phyloP scores from a whole-genome alignment of 164 flowering plant species.

The Magnolia sinica region DNA sequence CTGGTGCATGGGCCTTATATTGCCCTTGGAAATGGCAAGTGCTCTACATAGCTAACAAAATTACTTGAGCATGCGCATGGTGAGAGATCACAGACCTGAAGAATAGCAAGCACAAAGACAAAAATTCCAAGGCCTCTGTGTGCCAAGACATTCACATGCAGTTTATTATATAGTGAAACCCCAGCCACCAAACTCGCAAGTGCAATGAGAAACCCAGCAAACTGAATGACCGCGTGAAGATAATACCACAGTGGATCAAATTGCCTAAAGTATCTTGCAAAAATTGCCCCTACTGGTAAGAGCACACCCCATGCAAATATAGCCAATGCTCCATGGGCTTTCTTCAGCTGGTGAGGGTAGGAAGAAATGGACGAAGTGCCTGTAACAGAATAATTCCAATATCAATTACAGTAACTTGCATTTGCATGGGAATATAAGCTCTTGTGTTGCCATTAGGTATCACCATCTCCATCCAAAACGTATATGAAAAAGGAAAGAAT shows the following conservation, averaged over 20 bases:
- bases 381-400: slow-evolving; percentile 6
- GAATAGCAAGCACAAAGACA: slow-evolving; percentile 50
- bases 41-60: neutral
- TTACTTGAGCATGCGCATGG: neutral
- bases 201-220: slow-evolving; percentile 58
- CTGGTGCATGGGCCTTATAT: no score
- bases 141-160: slow-evolving; percentile 30
- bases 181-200: slow-evolving; percentile 63
- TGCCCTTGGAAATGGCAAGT: neutral
- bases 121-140: slow-evolving; percentile 77
- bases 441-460: neutral
- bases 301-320: slow-evolving; percentile 76
- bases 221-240: slow-evolving; percentile 62
- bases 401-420: neutral
- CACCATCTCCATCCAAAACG: neutral
- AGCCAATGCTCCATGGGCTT: slow-evolving; percentile 64
- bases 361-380: slow-evolving; percentile 29
- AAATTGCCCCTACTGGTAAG: slow-evolving; percentile 76
- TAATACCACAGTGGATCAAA: slow-evolving; percentile 80
- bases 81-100: slow-evolving; percentile 54
- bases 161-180: slow-evolving; percentile 30
- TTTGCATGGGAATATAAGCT: neutral
- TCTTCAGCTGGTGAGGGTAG: slow-evolving; percentile 26
- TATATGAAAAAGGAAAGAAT: neutral
- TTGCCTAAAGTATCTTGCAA: slow-evolving; percentile 69